Evolutionary conservation across 768 basidiomycete species (phyloP).

Genomic region (Xanthoconium purpureum): DNA sequence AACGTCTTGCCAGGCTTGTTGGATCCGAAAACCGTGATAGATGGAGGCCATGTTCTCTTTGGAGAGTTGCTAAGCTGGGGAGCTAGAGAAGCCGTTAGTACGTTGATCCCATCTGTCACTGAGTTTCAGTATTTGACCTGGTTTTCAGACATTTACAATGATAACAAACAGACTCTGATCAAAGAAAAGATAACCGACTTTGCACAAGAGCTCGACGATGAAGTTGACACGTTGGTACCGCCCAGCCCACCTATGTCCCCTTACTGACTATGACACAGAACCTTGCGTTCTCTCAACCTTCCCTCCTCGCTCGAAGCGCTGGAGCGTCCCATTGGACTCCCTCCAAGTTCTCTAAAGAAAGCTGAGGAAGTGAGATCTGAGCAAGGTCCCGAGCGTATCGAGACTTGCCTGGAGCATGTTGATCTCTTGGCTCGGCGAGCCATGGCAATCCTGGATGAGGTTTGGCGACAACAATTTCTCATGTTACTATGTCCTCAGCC

Average conservation of each 20-base stretch:
- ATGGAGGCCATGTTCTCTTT: constrained; percentile 61
- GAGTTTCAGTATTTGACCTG: not conserved
- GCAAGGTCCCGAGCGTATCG: constrained; percentile 71
- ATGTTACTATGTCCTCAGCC: not conserved
- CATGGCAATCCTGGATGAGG: constrained; percentile 69
- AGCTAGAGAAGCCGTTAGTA: constrained; percentile 85
- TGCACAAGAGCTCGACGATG: constrained; percentile 60
- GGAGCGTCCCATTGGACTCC: constrained; percentile 82
- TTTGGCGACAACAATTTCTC: constrained; percentile 28
- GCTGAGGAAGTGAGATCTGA: constrained; percentile 80
- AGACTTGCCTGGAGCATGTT: constrained; percentile 70
- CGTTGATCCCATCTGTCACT: constrained; percentile 24
- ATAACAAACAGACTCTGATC: constrained; percentile 70
- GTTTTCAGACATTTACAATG: constrained; percentile 74
- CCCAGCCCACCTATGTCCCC: not conserved
- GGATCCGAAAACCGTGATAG: constrained; percentile 56
- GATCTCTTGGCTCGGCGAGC: constrained; percentile 62
- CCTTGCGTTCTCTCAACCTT: constrained; percentile 68
- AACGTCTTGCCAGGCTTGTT: constrained; percentile 52
- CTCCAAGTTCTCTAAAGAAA: constrained; percentile 81
- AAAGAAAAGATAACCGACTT: constrained; percentile 61
- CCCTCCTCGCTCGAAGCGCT: constrained; percentile 86
- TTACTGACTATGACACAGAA: constrained; percentile 38
- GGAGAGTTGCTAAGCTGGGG: constrained; percentile 80
- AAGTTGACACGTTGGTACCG: constrained; percentile 53